Percentiles rank a stretch among this genome's conserved stretches.
Evolutionary conservation across 2,329 filamentous ascomycete genomes (phyloP).

Genomic region (Pseudogymnoascus sp.): DNA sequence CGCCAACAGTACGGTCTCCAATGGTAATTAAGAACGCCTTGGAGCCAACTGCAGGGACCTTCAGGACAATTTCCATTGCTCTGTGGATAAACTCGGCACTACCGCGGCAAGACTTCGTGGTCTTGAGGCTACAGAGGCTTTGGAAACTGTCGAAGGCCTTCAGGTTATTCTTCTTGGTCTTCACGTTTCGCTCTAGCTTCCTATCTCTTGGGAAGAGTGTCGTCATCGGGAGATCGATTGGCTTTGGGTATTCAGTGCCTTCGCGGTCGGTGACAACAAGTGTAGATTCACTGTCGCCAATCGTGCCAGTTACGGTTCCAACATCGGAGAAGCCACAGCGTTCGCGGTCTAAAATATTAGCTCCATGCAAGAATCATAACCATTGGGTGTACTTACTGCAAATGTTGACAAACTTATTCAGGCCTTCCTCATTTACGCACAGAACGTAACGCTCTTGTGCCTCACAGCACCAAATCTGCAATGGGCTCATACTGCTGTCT

Average conservation of each 20-base stretch:
- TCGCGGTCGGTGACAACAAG: constrained; percentile 77
- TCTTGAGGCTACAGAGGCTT: constrained; percentile 44
- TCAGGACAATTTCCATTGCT: constrained; percentile 73
- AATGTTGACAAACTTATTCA: constrained; percentile 67
- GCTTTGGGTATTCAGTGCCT: constrained; percentile 61
- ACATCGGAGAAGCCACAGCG: constrained; percentile 90
- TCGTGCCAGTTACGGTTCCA: constrained; percentile 60
- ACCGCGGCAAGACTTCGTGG: constrained; percentile 33
- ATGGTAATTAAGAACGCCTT: constrained; percentile 98
- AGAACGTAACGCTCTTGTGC: constrained; percentile 95
- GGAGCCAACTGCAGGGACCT: constrained; percentile 83
- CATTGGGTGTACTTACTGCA: constrained; percentile 36
- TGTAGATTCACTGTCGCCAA: constrained; percentile 55
- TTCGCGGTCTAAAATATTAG: constrained; percentile 54
- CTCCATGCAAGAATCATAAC: constrained; percentile 9
- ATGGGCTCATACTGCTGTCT: constrained; percentile 83
- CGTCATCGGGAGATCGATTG: constrained; percentile 84
- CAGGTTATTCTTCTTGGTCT: constrained; percentile 58
- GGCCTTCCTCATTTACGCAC: constrained; percentile 69
- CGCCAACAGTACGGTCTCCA: constrained; percentile 84
- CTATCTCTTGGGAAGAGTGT: constrained; percentile 81
- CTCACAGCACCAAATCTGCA: constrained; percentile 97
- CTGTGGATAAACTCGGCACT: constrained; percentile 41
- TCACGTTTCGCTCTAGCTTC: constrained; percentile 68
- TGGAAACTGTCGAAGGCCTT: constrained; percentile 60